Base-by-base conservation (phyloP, 805 yeast genomes). In the Wickerhamomyces canadensis region DNA sequence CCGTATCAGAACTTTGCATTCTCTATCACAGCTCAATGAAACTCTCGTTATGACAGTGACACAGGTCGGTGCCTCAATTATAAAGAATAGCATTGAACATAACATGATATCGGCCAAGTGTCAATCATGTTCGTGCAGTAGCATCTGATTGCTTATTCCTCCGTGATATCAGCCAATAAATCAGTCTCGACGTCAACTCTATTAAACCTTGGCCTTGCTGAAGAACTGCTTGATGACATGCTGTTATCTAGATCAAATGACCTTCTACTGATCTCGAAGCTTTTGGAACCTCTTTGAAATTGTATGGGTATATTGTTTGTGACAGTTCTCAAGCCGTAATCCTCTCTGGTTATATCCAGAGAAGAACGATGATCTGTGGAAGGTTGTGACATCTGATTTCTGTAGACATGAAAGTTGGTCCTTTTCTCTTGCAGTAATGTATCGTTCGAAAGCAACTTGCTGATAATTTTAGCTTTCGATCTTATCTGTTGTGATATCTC, bases 351-450 rank as follows among this genome's bases (percentile, higher is more conserved):
- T 11, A 51, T 36, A 27, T 47, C 52, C 19, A 50, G 31, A 3
- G 57, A 51, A 12, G 60, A 50, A 21, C 58, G 48, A 34, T 52
- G 42, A 44, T 40, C 57, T 34, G 37, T 26, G 1, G 70, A 65
- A 0, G 74, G 74, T 2, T 55, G 54, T 8, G 62, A 40, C 72
- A 72, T 67, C 19, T 65, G 69, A 11, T 58, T 47, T 33, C 76
- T 48, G 37, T 69, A 51, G 15, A 49, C 51, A 37, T 65, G 67
- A 43, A 67, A 68, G 34, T 64, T 63, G 4, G 60, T 47, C 33
- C 79, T 57, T 44, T 72, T 73, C 18, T 53, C 47, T 6, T 44
- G 48, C 36, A 76, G 54, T 22, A 62, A 52, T 1, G 49, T 49
- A 19, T 60, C 60, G 37, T 65, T 56, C 13, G 57, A 61, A 23